A percentile compares a stretch with the other conserved stretches of the same genome.
Evolutionary conservation across 1,139 yeast species (phyloP).

Genomic region (Debaryomyces fabryi): DNA sequence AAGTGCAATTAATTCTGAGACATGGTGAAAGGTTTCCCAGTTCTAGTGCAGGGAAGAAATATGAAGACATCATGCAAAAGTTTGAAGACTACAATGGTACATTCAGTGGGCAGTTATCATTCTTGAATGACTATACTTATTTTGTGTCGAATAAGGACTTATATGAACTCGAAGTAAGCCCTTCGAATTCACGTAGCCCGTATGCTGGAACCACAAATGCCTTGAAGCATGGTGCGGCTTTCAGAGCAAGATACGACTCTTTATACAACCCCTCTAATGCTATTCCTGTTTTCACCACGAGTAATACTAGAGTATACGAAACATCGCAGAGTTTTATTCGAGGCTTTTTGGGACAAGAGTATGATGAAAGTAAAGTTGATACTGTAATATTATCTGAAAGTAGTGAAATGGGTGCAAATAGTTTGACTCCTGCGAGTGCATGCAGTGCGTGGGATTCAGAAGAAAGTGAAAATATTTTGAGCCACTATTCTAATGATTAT

Average conservation of each 20-base stretch:
- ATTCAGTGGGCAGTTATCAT: conserved; percentile 33
- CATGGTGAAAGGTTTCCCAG: conserved; percentile 79
- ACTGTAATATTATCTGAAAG: conserved; percentile 31
- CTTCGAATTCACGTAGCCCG: conserved; percentile 27
- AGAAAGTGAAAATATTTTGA: conserved; percentile 14
- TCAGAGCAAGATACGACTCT: conserved; percentile 35
- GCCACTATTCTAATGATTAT: conserved; percentile 21
- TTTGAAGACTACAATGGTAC: conserved; percentile 26
- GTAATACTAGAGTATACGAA: conserved; percentile 32
- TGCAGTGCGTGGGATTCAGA: conserved; percentile 22
- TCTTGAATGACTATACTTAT: conserved; percentile 36
- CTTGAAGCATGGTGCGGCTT: conserved; percentile 35
- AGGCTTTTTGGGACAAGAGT: conserved; percentile 36
- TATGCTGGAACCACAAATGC: conserved; percentile 39
- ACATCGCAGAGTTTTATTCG: conserved; percentile 36
- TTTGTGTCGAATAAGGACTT: conserved; percentile 29
- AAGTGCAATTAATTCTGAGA: conserved; percentile 64
- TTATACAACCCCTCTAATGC: conserved; percentile 23
- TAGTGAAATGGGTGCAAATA: conserved; percentile 30
- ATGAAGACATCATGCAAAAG: conserved; percentile 22
- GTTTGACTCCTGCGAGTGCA: conserved; percentile 31
- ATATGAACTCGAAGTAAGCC: conserved; percentile 37
- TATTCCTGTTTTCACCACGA: conserved; percentile 39
- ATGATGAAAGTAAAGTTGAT: conserved; percentile 22
- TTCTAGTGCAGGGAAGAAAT: conserved; percentile 25